Evolutionary conservation across 1,139 yeast species (phyloP), one percentile per base, ranked within the genome.

Genomic region (Nakaseomyces delphensis): DNA sequence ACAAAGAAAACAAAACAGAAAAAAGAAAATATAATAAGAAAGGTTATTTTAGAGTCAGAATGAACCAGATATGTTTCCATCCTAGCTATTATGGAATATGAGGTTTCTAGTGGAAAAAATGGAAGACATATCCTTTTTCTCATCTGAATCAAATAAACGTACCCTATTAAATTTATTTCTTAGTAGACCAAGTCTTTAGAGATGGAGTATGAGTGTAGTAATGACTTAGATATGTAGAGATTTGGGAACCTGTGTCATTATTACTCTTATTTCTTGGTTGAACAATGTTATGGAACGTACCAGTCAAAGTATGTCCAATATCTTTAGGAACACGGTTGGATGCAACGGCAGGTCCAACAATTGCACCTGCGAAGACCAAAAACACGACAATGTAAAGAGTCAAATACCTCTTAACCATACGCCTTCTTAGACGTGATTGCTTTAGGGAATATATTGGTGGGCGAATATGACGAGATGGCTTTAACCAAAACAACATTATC

Each of bases 401-500:
- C 53, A 94, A 82, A 72, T 91, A 91, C 70, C 87, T 87, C 69
- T 86, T 81, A 39, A 93, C 96, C 96, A 91, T 91, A 72, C 98
- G 82, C 83, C 84, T 89, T 72, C 99, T 83, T 65, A 93, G 80
- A 70, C 87, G 83, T 52, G 94, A 91, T 71, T 93, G 98, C 70
- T 93, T 91, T 71, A 91, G 74, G 14, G 97, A 87, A 70, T 86
- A 93, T 63, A 91, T 91, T 56, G 98, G 98, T 53, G 97, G 98
- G 68, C 99, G 85, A 61, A 91, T 91, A 71, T 91, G 96, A 71
- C 95, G 83, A 49, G 94, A 82, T 50, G 98, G 98, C 66, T 87
- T 85, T 69, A 91, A 81, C 99, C 99, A 91, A 79, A 91, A 91
- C 69, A 91, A 76, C 91, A 91, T 81, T 68, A 89, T 83, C 39